Evolutionary conservation across 257 asterid species (phyloP).

Genomic region (Ajuga chamaepitys): DNA sequence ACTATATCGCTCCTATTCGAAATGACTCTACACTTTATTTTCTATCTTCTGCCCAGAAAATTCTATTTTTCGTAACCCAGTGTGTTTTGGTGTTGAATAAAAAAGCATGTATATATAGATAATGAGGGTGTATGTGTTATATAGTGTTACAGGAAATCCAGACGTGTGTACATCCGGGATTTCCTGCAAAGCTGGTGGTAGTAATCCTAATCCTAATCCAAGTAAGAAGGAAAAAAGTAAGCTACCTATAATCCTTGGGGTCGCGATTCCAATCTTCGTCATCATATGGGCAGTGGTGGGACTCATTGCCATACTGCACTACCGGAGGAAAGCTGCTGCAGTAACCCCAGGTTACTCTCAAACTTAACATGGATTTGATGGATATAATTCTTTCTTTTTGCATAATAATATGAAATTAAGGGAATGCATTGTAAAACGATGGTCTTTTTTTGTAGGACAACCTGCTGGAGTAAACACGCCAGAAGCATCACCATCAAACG

Average conservation of each 20-base stretch:
- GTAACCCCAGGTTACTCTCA: neutral
- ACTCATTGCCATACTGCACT: neutral
- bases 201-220: neutral
- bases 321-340: neutral
- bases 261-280: slow-evolving; percentile 22
- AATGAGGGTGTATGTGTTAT: too few species aligned
- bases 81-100: too few species aligned
- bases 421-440: neutral
- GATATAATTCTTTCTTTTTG: too few species aligned
- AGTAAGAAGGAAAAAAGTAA: slow-evolving; percentile 11
- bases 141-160: slow-evolving; percentile 41
- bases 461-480: neutral
- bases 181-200: slow-evolving; percentile 12
- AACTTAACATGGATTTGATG: too few species aligned
- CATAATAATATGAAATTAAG: too few species aligned
- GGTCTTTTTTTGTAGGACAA: neutral
- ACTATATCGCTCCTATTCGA: too few species aligned
- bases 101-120: too few species aligned
- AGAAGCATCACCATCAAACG: neutral
- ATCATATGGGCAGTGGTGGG: neutral
- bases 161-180: slow-evolving; percentile 30
- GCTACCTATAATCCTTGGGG: slow-evolving; percentile 31
- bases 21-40: too few species aligned
- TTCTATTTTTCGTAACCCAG: too few species aligned
- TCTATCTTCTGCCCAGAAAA: too few species aligned